Evolutionary conservation across 2,329 filamentous ascomycete genomes (phyloP).

Genomic region (Colletotrichum phormii): DNA sequence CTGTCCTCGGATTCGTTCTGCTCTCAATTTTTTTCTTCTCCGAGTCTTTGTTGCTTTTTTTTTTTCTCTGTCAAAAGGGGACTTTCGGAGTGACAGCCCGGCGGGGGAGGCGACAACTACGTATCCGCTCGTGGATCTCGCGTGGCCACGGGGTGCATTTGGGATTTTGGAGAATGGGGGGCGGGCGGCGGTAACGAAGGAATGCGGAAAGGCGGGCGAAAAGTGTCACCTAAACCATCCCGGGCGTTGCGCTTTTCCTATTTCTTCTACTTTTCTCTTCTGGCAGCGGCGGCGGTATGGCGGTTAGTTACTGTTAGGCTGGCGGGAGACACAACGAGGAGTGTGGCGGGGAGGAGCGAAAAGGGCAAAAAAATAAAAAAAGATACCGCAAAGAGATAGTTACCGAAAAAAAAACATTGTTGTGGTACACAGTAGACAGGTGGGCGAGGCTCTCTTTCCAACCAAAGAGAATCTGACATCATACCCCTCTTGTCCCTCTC

Average conservation of each 20-base stretch:
- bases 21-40: neutral
- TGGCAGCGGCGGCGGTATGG: neutral
- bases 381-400: neutral
- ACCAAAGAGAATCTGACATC: conserved; percentile 8
- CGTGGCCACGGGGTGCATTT: conserved; percentile 4
- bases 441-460: conserved; percentile 8
- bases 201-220: neutral
- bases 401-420: neutral
- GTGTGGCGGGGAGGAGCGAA: too few relatives aligned
- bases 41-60: neutral
- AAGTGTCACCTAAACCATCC: neutral
- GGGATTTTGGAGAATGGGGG: neutral
- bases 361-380: neutral
- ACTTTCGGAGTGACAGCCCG: neutral
- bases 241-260: neutral
- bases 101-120: neutral
- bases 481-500: neutral
- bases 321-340: too few relatives aligned
- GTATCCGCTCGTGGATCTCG: neutral
- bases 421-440: too few relatives aligned
- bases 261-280: neutral
- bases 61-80: neutral
- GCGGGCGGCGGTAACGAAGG: neutral
- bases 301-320: neutral
- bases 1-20: neutral